These are phyloP conservation scores for Phytophthora pinifolia DNA, from an alignment of 352 stramenopile species.

Conservation along the genomic window DNA sequence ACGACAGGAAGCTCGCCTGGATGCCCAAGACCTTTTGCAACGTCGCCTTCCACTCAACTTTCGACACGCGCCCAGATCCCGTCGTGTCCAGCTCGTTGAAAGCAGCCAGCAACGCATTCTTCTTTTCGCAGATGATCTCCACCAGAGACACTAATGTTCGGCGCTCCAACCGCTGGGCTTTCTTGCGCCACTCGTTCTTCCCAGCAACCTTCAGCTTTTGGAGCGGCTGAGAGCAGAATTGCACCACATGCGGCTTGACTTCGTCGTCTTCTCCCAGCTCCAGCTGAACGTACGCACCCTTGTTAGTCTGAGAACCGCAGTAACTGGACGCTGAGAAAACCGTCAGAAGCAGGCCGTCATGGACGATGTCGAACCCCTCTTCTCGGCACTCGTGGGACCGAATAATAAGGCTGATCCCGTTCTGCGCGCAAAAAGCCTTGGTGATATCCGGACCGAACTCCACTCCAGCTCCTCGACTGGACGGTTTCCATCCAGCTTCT, in stretches of 20 bases:
- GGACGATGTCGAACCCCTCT: slow-evolving; percentile 89
- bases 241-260: slow-evolving; percentile 90
- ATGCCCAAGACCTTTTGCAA: slow-evolving; percentile 65
- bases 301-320: slow-evolving; percentile 91
- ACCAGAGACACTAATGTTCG: slow-evolving; percentile 78
- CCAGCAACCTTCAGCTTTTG: slow-evolving; percentile 68
- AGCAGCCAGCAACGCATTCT: slow-evolving; percentile 46
- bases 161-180: slow-evolving; percentile 65
- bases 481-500: slow-evolving; percentile 58
- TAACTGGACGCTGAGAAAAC: slow-evolving; percentile 94
- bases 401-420: slow-evolving; percentile 90
- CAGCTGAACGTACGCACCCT: slow-evolving; percentile 76
- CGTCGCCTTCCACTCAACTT: slow-evolving; percentile 68
- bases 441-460: slow-evolving; percentile 94
- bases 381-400: slow-evolving; percentile 93
- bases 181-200: slow-evolving; percentile 81
- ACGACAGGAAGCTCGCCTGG: slow-evolving; percentile 65
- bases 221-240: slow-evolving; percentile 89
- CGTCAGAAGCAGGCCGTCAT: slow-evolving; percentile 86
- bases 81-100: slow-evolving; percentile 49
- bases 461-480: slow-evolving; percentile 86
- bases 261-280: slow-evolving; percentile 66
- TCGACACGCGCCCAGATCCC: slow-evolving; percentile 48
- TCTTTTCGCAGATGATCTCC: slow-evolving; percentile 83
- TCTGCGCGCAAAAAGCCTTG: slow-evolving; percentile 83